A percentile compares a stretch with the other conserved stretches of the same genome.
phyloP scores from a whole-genome alignment of 108 stramenopile genomes.

The Thalassiosira profunda region DNA sequence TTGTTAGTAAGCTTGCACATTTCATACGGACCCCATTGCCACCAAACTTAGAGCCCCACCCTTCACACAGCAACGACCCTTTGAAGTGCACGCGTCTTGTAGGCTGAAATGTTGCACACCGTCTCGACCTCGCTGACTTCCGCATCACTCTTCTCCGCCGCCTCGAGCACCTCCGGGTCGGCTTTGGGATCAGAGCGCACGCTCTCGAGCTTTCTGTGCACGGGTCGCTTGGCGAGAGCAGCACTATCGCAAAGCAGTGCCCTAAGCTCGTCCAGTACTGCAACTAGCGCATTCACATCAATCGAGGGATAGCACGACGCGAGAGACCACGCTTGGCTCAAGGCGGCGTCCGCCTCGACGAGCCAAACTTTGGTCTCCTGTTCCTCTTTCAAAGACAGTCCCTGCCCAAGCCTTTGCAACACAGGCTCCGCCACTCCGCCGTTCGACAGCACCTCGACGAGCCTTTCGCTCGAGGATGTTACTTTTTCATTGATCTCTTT shows the following conservation, averaged over 20 bases:
- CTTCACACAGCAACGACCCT: neutral
- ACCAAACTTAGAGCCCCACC: no score
- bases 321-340: conserved; percentile 15
- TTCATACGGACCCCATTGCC: neutral
- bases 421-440: conserved; percentile 18
- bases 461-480: neutral
- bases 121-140: conserved; percentile 8
- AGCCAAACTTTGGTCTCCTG: neutral
- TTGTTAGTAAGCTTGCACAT: neutral
- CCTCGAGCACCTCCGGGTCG: conserved; percentile 1
- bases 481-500: conserved; percentile 13
- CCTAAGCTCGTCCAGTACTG: conserved; percentile 21
- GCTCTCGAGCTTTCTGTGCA: conserved; percentile 21
- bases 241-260: conserved; percentile 17
- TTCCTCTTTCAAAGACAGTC: conserved; percentile 1
- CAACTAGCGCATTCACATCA: conserved; percentile 9
- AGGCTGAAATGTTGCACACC: conserved; percentile 19
- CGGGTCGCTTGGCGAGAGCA: conserved; percentile 3
- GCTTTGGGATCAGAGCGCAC: conserved; percentile 30
- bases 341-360: conserved; percentile 2
- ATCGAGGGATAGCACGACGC: conserved; percentile 22
- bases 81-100: conserved; percentile 25
- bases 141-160: neutral
- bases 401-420: neutral
- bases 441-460: conserved; percentile 8